phyloP scores from a whole-genome alignment of 257 asterid genomes.

The Lycium barbarum region DNA sequence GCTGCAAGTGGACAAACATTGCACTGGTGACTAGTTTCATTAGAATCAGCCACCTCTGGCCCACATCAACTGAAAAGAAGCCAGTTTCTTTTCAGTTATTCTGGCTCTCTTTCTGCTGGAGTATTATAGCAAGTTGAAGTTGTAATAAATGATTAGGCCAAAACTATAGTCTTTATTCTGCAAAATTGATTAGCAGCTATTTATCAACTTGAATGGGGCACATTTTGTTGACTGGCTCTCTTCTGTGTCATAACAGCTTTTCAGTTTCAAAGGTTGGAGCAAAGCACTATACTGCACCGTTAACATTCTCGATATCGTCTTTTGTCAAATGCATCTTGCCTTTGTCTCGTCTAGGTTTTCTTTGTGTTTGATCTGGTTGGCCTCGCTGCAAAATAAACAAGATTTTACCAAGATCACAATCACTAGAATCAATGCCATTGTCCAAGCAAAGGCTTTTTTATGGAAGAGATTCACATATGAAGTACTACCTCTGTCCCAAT shows the following conservation, averaged over 20 bases:
- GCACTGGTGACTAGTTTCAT: neutral
- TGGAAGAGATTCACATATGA: neutral
- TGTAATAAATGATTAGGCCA: conserved; percentile 10
- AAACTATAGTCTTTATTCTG: conserved; percentile 26
- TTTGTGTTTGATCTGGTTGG: conserved; percentile 56
- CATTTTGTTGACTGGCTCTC: neutral
- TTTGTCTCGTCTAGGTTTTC: conserved; percentile 52
- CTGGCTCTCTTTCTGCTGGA: neutral
- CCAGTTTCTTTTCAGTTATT: neutral
- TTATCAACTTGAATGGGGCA: neutral
- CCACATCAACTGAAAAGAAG: conserved; percentile 12
- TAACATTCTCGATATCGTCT: conserved; percentile 63
- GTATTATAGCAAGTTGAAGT: neutral
- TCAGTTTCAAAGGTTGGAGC: conserved; percentile 13
- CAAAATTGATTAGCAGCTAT: conserved; percentile 26
- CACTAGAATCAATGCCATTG: neutral
- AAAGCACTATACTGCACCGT: conserved; percentile 34
- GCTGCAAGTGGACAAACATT: neutral
- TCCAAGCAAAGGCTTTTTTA: neutral
- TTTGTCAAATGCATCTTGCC: conserved; percentile 80
- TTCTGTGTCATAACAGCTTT: neutral
- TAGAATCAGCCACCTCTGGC: neutral
- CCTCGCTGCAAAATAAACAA: conserved; percentile 62
- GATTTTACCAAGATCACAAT: neutral
- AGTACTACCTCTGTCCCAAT: neutral